Percentiles rank a stretch among this genome's conserved stretches.
These are phyloP conservation scores for Neophaeococcomyces aloes DNA, from an alignment of 2,329 filamentous ascomycete genomes.

Conservation along the genomic window DNA sequence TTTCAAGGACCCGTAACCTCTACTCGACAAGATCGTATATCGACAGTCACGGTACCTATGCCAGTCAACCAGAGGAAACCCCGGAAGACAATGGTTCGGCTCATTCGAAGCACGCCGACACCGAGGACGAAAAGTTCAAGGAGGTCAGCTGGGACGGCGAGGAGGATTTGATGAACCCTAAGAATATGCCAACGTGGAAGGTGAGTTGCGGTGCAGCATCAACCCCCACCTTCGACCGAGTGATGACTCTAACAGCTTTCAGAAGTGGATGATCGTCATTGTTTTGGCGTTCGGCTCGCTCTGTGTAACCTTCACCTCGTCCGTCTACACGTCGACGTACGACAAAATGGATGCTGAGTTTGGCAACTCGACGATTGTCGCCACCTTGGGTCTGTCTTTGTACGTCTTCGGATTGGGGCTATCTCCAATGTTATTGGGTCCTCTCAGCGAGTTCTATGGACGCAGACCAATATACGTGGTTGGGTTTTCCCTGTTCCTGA, in stretches of 20 bases:
- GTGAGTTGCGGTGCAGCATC: no score
- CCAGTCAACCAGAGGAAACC: constrained; percentile 8
- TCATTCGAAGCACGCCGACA: constrained; percentile 1
- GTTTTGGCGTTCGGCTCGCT: constrained; percentile 65
- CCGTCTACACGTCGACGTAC: constrained; percentile 83
- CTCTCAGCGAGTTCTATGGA: constrained; percentile 68
- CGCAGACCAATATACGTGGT: constrained; percentile 68
- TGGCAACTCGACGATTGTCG: constrained; percentile 57
- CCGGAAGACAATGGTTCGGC: constrained; percentile 9
- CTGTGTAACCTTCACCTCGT: constrained; percentile 80
- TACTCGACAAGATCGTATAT: constrained; percentile 18
- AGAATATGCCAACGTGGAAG: constrained; percentile 46
- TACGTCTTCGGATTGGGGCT: constrained; percentile 69
- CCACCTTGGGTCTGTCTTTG: constrained; percentile 67
- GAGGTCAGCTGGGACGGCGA: constrained; percentile 69
- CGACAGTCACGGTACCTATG: constrained; percentile 19
- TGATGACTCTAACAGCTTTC: constrained; percentile 22
- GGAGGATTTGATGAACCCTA: constrained; percentile 62
- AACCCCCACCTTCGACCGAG: no score
- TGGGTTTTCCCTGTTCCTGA: constrained; percentile 62
- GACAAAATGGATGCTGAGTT: constrained; percentile 66
- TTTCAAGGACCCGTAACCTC: constrained; percentile 12
- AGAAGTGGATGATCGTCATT: constrained; percentile 69
- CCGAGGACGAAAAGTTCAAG: constrained; percentile 10
- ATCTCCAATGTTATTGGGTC: constrained; percentile 53